Percentiles rank a stretch among this genome's conserved stretches.
These are phyloP conservation scores for Diospyros kaki DNA, from an alignment of 148 eudicot genomes.

Conservation along the genomic window DNA sequence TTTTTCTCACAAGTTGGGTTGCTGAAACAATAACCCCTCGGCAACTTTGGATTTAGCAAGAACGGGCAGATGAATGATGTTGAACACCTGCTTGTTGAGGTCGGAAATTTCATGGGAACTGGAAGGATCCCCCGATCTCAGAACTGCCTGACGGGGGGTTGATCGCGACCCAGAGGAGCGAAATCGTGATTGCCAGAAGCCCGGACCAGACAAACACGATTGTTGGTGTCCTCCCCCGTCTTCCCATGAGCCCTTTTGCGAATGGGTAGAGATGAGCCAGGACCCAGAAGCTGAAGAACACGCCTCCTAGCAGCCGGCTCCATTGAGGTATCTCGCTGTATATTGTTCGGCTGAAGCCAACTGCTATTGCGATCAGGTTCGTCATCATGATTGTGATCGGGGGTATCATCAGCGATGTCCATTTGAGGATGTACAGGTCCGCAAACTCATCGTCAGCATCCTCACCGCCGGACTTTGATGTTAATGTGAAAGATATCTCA, in stretches of 20 bases:
- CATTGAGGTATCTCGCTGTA: conserved; percentile 78
- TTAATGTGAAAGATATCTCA: conserved; percentile 80
- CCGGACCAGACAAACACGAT: conserved; percentile 85
- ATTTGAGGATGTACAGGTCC: conserved; percentile 66
- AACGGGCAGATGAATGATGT: background rate
- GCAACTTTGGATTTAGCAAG: background rate
- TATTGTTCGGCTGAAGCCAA: conserved; percentile 72
- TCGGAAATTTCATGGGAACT: conserved; percentile 42
- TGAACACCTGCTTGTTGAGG: background rate
- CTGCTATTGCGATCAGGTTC: conserved; percentile 73
- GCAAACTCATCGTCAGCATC: conserved; percentile 75
- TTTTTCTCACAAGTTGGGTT: background rate
- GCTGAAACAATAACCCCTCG: background rate
- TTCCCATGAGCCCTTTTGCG: conserved; percentile 86
- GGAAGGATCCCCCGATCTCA: conserved; percentile 61
- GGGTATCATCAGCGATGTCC: conserved; percentile 83
- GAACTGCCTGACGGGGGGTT: conserved; percentile 51
- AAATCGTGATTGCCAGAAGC: conserved; percentile 73
- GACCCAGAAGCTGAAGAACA: conserved; percentile 91
- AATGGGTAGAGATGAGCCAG: conserved; percentile 84
- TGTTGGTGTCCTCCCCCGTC: conserved; percentile 84
- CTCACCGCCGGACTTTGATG: conserved; percentile 67
- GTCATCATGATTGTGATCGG: conserved; percentile 76
- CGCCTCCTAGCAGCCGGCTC: conserved; percentile 80
- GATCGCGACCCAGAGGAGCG: conserved; percentile 82